These are phyloP conservation scores for Chrysosporium queenslandicum DNA, from an alignment of 2,329 filamentous ascomycete genomes.

Conservation along the genomic window DNA sequence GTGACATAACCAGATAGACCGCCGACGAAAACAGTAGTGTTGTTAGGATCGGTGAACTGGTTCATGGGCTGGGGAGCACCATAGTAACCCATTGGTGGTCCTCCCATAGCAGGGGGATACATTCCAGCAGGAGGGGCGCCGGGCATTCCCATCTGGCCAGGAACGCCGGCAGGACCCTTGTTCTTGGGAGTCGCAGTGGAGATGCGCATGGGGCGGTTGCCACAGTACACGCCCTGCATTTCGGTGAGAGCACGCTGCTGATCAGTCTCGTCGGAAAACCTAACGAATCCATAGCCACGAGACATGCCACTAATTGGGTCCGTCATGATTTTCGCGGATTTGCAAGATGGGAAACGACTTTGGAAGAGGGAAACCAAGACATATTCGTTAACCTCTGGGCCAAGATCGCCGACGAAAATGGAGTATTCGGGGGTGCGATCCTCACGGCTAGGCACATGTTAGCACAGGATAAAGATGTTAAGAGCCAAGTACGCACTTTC, in stretches of 20 bases:
- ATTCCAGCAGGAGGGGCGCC: conserved; percentile 46
- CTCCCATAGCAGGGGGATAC: conserved; percentile 56
- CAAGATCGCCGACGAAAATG: conserved; percentile 96
- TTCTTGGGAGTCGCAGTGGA: conserved; percentile 98
- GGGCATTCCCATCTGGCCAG: conserved; percentile 44
- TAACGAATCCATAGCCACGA: conserved; percentile 93
- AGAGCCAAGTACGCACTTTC: conserved; percentile 50
- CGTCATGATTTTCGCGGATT: conserved; percentile 99
- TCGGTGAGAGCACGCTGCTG: conserved; percentile 92
- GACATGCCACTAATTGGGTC: conserved; percentile 97
- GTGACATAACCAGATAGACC: conserved; percentile 96
- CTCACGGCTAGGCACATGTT: conserved; percentile 51
- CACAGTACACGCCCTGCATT: conserved; percentile 99
- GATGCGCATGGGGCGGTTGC: conserved; percentile 97
- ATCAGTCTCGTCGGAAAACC: conserved; percentile 89
- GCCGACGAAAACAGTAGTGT: conserved; percentile 97
- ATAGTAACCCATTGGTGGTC: conserved; percentile 55
- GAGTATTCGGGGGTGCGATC: conserved; percentile 93
- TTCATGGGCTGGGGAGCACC: conserved; percentile 79
- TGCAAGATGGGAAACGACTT: conserved; percentile 90
- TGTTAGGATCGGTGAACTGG: conserved; percentile 99
- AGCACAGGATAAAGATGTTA: background rate
- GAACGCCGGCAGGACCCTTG: conserved; percentile 46
- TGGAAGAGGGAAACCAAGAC: conserved; percentile 96
- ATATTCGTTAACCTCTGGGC: conserved; percentile 97